A percentile compares a stretch with the other conserved stretches of the same genome.
Conservation (phyloP, 2,329 filamentous ascomycete species). For the Ophiocordyceps camponoti-floridani region DNA sequence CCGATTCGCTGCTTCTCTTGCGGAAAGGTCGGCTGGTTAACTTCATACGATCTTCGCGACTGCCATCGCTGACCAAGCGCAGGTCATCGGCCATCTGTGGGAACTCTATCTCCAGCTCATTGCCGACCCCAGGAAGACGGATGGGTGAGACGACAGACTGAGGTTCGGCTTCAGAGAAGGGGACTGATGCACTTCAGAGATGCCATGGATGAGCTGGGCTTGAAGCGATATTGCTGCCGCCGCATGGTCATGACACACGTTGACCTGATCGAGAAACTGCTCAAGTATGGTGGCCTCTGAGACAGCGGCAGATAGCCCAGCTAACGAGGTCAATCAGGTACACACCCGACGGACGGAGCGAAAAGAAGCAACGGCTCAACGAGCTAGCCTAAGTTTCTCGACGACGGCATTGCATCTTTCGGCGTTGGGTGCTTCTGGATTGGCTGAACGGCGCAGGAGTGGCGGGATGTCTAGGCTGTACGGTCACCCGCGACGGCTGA, state of each 20-base stretch:
- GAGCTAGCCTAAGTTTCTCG: slow-evolving; percentile 11
- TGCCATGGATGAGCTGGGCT: slow-evolving; percentile 86
- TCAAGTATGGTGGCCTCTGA: slow-evolving; percentile 47
- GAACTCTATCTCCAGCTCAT: slow-evolving; percentile 85
- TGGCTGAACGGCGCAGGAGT: slow-evolving; percentile 12
- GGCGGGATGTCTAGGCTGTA: background rate
- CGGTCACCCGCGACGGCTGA: background rate
- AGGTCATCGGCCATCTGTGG: slow-evolving; percentile 97
- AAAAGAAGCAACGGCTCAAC: slow-evolving; percentile 33
- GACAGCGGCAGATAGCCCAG: background rate
- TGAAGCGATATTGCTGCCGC: slow-evolving; percentile 94
- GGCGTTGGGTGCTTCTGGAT: slow-evolving; percentile 13
- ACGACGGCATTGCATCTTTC: background rate
- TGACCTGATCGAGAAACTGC: slow-evolving; percentile 93
- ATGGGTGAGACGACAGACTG: slow-evolving; percentile 35
- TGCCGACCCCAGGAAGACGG: slow-evolving; percentile 49
- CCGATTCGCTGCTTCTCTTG: slow-evolving; percentile 97
- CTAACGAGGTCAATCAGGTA: slow-evolving; percentile 23
- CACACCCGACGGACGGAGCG: slow-evolving; percentile 43
- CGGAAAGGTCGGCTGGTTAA: slow-evolving; percentile 58
- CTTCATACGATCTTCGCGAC: slow-evolving; percentile 1
- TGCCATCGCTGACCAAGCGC: slow-evolving; percentile 12
- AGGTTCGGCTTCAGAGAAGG: background rate
- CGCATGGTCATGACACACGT: slow-evolving; percentile 99
- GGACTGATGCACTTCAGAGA: slow-evolving; percentile 36